phyloP scores from a whole-genome alignment of 2,329 filamentous ascomycete species.

The Aspergillus brunneoviolaceus region DNA sequence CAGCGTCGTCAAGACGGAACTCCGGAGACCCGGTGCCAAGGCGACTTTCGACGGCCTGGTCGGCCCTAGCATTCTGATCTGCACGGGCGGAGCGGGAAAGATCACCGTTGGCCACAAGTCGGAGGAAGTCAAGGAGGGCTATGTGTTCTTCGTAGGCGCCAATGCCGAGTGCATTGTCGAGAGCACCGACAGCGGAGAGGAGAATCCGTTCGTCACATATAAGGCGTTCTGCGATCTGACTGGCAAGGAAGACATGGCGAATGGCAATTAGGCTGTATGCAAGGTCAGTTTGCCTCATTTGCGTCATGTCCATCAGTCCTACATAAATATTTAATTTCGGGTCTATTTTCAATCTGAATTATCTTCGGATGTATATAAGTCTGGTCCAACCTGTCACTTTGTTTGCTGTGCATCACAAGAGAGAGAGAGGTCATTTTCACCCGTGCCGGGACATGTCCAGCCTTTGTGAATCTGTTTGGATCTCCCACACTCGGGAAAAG shows the following conservation, averaged over 20 bases:
- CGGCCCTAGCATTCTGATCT: slow-evolving; percentile 90
- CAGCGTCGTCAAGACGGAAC: slow-evolving; percentile 75
- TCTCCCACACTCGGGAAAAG: background rate
- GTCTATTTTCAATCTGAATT: too few species aligned
- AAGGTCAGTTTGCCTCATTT: background rate
- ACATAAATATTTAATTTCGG: too few species aligned
- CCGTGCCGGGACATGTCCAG: background rate
- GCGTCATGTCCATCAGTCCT: too few species aligned
- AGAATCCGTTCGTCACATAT: slow-evolving; percentile 79
- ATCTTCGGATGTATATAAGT: too few species aligned
- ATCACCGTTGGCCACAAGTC: slow-evolving; percentile 82
- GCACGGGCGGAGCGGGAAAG: slow-evolving; percentile 76
- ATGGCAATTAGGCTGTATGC: slow-evolving; percentile 30
- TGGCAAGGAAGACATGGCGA: slow-evolving; percentile 42
- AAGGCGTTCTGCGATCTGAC: slow-evolving; percentile 90
- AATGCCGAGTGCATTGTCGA: slow-evolving; percentile 81
- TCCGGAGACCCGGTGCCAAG: slow-evolving; percentile 71
- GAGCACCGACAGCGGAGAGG: slow-evolving; percentile 55
- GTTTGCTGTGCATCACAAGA: too few species aligned
- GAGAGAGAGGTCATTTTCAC: too few species aligned
- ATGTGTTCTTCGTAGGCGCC: slow-evolving; percentile 82
- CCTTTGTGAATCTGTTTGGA: background rate
- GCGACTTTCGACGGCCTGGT: slow-evolving; percentile 83
- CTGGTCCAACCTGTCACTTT: too few species aligned
- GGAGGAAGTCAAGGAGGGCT: slow-evolving; percentile 70